A percentile compares a stretch with the other conserved stretches of the same genome.
Evolutionary conservation across 2,329 filamentous ascomycete genomes (phyloP).

Genomic region (Eutypa lata): DNA sequence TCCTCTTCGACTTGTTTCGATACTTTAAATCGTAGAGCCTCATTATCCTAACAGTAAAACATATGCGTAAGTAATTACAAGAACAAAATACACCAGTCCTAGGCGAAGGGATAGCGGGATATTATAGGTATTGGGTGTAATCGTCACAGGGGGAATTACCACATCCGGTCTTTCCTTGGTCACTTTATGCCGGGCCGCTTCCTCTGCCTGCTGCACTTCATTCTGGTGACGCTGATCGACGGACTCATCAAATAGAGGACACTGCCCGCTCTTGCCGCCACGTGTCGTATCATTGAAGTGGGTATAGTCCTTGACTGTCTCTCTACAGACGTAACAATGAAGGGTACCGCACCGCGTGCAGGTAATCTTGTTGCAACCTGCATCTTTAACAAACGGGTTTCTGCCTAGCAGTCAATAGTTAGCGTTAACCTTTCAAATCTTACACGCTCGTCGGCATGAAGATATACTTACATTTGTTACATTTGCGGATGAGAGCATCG

Average conservation of each 20-base stretch:
- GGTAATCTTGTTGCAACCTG: conserved; percentile 80
- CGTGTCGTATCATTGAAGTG: conserved; percentile 62
- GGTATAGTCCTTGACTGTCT: conserved; percentile 57
- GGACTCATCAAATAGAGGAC: conserved; percentile 63
- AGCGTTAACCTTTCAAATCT: neutral
- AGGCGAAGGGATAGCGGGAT: neutral
- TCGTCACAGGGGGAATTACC: conserved; percentile 21
- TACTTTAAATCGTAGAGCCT: conserved; percentile 56
- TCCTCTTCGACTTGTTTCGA: conserved; percentile 50
- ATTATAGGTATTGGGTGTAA: neutral
- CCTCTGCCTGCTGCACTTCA: conserved; percentile 62
- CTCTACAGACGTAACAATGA: conserved; percentile 70
- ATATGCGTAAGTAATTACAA: neutral
- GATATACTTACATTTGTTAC: conserved; percentile 56
- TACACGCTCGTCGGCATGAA: neutral
- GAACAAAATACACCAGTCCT: neutral
- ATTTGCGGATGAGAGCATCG: conserved; percentile 70
- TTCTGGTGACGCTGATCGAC: conserved; percentile 56
- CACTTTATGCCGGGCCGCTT: conserved; percentile 52
- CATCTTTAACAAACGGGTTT: conserved; percentile 75
- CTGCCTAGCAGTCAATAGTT: conserved; percentile 39
- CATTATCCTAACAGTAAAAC: conserved; percentile 32
- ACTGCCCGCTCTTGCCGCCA: conserved; percentile 52
- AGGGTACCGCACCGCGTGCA: conserved; percentile 60
- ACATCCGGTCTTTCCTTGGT: conserved; percentile 59